Evolutionary conservation across 768 basidiomycete species (phyloP), one percentile per base, ranked within the genome.

Genomic region (Kwoniella heveanensis): DNA sequence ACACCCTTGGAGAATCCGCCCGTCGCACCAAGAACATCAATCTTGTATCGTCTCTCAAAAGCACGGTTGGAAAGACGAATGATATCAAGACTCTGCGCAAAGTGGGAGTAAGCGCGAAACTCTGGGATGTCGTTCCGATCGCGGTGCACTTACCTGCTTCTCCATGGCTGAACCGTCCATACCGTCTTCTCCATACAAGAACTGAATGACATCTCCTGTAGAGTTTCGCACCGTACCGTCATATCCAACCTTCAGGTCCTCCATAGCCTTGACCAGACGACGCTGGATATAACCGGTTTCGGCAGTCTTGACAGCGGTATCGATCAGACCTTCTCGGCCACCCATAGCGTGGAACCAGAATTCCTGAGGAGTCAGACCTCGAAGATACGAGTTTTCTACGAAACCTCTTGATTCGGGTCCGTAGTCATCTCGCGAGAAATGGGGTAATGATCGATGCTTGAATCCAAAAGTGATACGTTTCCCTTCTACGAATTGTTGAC

Each of bases 281-380:
- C 95, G 90, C 80, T 99, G 96, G 73, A 98, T 99, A 79, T 98
- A 98, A 69, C 96, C 96, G 0, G 96, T 98, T 82, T 99, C 96
- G 50, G 96, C 96, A 3, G 96, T 99, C 84, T 99, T 99, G 79
- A 99, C 94, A 44, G 96, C 96, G 2, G 96, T 98, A 84, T 99
- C 96, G 74, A 98, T 97, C 57, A 99, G 82, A 84, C 96, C 96
- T 81, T 98, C 96, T 71, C 96, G 91, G 81, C 96, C 95, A 73
- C 95, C 95, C 95, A 98, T 98, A 60, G 96, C 96, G 80, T 99
- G 96, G 87, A 99, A 98, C 85, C 98, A 98, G 84, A 92, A 99
- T 77, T 99, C 96, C 68, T 97, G 93, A 0, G 96, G 95, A 2
- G 94, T 98, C 64, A 99, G 79, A 25, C 96, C 94, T 60, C 94